These are phyloP conservation scores for Plasmopara viticola DNA, from an alignment of 352 stramenopile species.

Conservation along the genomic window DNA sequence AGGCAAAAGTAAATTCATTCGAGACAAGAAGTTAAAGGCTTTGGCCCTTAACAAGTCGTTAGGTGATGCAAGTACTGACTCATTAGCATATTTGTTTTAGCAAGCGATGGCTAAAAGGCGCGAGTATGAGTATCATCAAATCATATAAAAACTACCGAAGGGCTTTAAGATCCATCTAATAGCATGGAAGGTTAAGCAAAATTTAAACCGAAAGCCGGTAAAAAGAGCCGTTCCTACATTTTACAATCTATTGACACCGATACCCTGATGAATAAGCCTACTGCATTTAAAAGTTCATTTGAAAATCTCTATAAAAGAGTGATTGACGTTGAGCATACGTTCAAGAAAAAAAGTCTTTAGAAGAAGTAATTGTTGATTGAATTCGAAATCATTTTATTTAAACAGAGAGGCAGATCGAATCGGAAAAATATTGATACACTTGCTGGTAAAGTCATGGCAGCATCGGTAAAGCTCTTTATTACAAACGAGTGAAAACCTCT, in stretches of 20 bases:
- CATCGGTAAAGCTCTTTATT: not conserved
- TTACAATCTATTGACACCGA: not conserved
- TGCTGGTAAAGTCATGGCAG: not conserved
- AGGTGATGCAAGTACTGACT: not conserved
- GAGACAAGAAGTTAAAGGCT: not conserved
- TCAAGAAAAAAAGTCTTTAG: not conserved
- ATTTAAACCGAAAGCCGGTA: not conserved
- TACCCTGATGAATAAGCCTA: not conserved
- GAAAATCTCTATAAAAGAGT: not conserved
- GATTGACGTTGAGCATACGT: not conserved
- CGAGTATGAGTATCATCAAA: not conserved
- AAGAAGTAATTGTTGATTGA: not conserved
- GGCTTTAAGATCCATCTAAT: not conserved
- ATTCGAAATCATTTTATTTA: not conserved
- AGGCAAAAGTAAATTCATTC: slow-evolving; percentile 1
- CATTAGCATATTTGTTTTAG: not conserved
- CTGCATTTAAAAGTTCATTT: not conserved
- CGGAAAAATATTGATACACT: not conserved
- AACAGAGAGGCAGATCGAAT: not conserved
- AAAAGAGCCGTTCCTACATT: not conserved
- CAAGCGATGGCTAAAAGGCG: no score
- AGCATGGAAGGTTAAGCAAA: not conserved
- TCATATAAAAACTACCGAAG: not conserved
- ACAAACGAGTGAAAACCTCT: not conserved
- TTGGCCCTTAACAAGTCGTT: not conserved